Evolutionary conservation across 345 rosid species (phyloP), one percentile per base, ranked within the genome.

Genomic region (Abelmoschus esculentus): DNA sequence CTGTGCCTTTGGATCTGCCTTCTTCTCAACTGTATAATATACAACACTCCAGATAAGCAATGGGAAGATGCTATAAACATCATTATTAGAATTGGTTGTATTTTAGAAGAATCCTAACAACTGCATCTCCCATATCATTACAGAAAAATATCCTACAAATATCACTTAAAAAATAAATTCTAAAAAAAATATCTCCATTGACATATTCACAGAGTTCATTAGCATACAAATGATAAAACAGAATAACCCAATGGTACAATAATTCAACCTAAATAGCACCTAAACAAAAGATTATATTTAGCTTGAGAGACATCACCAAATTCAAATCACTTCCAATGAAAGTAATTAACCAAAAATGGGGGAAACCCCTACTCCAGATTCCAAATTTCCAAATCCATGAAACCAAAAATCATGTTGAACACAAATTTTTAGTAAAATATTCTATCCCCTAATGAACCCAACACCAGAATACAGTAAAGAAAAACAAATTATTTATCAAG

Each of bases 1-100:
- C 77, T 90, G 88, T 29, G 90, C 89, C 89, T 90, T 90, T 31
- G 32, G 32, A 31, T 31, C 32, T 31, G 4, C 32, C 32, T 31
- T 31, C 32, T 31, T 31, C 32, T 31, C 32, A 31, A 78, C 87
- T 75, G 60, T 77, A 80, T 10, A 75, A 1, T n/a, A 50, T 9
- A 8, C 31, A 72, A 22, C 28, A 38, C 9, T 31, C 32, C 3
- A 68, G 10, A 44, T 36, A 44, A 42, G 46, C 9, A 58, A 15
- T 3, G 4, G 59, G 28, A 52, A 59, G 50, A n/a, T 18, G 8
- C 26, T 19, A 69, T 1, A 66, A n/a, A 29, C n/a, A n/a, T 11
- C 22, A 50, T 18, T 17, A 54, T 8, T 5, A 69, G 4, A 36
- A 54, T 12, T 9, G 26, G 54, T 31, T 31, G 13, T 67, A 0